Evolutionary conservation across 441 rosid species (phyloP).

Genomic region (Erodium moschatum): DNA sequence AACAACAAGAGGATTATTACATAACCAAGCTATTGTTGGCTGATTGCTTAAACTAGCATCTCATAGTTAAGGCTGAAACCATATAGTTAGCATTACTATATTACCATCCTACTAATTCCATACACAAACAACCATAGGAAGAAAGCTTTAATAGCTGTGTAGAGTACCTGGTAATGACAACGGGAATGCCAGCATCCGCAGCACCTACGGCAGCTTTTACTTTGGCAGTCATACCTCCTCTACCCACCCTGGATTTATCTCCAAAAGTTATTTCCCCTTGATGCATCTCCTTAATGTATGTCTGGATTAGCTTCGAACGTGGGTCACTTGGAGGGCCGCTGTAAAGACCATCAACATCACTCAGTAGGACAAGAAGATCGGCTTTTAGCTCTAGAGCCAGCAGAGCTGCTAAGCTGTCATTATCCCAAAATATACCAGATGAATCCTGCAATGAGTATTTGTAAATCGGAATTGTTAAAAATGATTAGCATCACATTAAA

Average conservation of each 20-base stretch:
- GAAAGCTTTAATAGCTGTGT: neutral
- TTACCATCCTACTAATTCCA: neutral
- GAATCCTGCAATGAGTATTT: slow-evolving; percentile 59
- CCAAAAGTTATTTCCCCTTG: slow-evolving; percentile 85
- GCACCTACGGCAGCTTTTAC: slow-evolving; percentile 94
- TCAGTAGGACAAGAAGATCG: slow-evolving; percentile 78
- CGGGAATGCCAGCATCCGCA: slow-evolving; percentile 84
- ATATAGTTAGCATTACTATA: neutral
- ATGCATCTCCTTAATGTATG: slow-evolving; percentile 71
- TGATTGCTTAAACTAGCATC: slow-evolving; percentile 2
- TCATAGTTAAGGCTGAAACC: neutral
- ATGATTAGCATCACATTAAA: neutral
- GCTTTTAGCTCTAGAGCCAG: slow-evolving; percentile 87
- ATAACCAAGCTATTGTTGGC: neutral
- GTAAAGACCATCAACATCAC: slow-evolving; percentile 97
- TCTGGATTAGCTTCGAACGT: slow-evolving; percentile 73
- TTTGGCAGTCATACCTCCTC: slow-evolving; percentile 99
- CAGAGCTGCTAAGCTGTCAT: slow-evolving; percentile 92
- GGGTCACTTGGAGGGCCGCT: slow-evolving; percentile 98
- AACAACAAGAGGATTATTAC: slow-evolving; percentile 15
- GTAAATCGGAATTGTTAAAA: slow-evolving; percentile 17
- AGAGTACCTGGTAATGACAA: slow-evolving; percentile 76
- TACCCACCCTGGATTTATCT: slow-evolving; percentile 91
- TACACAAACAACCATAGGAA: slow-evolving; percentile 6
- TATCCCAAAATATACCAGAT: slow-evolving; percentile 98